Evolutionary conservation across 495 filamentous ascomycete species (phyloP).

Genomic region (Sphaerosporella brunnea): DNA sequence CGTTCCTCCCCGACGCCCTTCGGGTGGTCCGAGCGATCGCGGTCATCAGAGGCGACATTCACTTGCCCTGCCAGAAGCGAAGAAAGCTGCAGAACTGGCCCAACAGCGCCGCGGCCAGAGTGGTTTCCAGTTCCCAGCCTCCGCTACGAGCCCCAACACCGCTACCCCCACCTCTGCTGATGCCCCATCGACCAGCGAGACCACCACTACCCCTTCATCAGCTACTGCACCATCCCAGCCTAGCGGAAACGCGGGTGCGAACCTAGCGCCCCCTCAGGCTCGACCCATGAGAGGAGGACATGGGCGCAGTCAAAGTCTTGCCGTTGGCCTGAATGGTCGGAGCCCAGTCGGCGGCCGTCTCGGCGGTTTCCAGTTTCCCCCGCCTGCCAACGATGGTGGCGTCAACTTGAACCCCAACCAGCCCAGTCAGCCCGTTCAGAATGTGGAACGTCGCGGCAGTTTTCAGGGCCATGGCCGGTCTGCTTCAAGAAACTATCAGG

Average conservation of each 20-base stretch:
- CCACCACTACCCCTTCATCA: slow-evolving; percentile 32
- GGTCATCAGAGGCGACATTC: slow-evolving; percentile 93
- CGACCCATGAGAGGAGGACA: slow-evolving; percentile 31
- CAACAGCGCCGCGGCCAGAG: slow-evolving; percentile 83
- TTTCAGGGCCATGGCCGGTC: slow-evolving; percentile 53
- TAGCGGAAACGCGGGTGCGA: slow-evolving; percentile 7
- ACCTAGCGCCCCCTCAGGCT: slow-evolving; percentile 13
- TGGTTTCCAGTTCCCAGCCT: slow-evolving; percentile 76
- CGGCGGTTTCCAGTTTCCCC: slow-evolving; percentile 53
- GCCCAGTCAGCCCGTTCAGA: slow-evolving; percentile 28
- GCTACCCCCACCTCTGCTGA: slow-evolving; percentile 31
- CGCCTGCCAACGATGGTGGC: slow-evolving; percentile 38
- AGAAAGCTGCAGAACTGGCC: slow-evolving; percentile 89
- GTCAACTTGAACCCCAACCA: slow-evolving; percentile 27
- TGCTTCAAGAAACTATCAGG: slow-evolving; percentile 82
- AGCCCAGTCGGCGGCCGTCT: slow-evolving; percentile 42
- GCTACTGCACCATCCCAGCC: neutral
- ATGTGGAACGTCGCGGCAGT: slow-evolving; percentile 30
- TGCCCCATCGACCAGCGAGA: slow-evolving; percentile 26
- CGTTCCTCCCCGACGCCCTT: slow-evolving; percentile 48
- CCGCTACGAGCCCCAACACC: slow-evolving; percentile 27
- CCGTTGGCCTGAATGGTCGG: slow-evolving; percentile 35
- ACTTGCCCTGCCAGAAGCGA: slow-evolving; percentile 82
- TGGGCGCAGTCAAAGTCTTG: slow-evolving; percentile 46
- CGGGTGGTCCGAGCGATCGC: slow-evolving; percentile 43